A percentile compares a stretch with the other conserved stretches of the same genome.
Conservation (phyloP, 176 grass and related monocot genomes). For the Elaeis guineensis region DNA sequence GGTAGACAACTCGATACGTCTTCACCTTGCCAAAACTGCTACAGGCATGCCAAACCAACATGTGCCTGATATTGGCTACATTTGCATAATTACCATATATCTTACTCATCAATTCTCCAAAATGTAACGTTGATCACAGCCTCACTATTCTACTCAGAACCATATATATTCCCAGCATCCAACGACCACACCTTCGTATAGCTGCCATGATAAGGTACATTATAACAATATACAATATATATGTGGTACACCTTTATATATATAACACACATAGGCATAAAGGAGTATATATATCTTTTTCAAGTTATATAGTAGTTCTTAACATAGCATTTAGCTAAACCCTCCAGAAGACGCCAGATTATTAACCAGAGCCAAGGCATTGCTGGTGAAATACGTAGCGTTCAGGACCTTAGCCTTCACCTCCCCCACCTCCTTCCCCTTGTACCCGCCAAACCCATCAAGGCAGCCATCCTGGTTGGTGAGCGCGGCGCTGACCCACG, state of each 20-base stretch:
- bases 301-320: neutral
- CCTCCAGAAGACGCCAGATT: slow-evolving; percentile 21
- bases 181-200: too few relatives aligned
- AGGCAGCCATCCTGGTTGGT: slow-evolving; percentile 17
- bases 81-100: too few relatives aligned
- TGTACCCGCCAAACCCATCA: slow-evolving; percentile 12
- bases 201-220: too few relatives aligned
- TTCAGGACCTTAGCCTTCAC: slow-evolving; percentile 20
- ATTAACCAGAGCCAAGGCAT: slow-evolving; percentile 28
- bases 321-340: neutral
- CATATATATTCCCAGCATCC: too few relatives aligned
- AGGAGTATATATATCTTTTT: neutral
- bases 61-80: too few relatives aligned
- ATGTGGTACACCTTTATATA: neutral
- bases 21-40: too few relatives aligned
- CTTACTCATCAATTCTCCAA: too few relatives aligned
- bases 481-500: slow-evolving; percentile 30
- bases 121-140: too few relatives aligned
- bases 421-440: slow-evolving; percentile 2
- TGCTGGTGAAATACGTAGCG: slow-evolving; percentile 18
- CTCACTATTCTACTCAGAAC: too few relatives aligned
- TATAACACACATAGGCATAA: neutral
- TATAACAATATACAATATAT: too few relatives aligned
- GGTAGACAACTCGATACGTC: too few relatives aligned
- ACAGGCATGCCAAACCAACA: too few relatives aligned